Evolutionary conservation across 352 stramenopile species (phyloP).

Genomic region (Albugo candida): DNA sequence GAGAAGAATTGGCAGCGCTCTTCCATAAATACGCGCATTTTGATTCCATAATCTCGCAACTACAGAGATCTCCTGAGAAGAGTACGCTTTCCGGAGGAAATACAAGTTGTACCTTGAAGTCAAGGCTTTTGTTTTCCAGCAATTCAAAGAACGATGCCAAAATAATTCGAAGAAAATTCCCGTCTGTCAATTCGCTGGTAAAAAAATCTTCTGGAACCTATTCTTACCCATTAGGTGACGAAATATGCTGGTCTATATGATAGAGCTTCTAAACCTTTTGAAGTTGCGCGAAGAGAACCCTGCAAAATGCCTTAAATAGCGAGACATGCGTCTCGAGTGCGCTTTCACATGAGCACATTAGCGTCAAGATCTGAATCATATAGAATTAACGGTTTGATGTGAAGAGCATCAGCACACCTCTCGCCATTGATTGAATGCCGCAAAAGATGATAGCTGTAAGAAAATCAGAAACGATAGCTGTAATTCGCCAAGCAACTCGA

Average conservation of each 20-base stretch:
- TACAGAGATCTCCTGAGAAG: neutral
- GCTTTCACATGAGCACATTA: constrained; percentile 41
- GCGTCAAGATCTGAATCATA: constrained; percentile 26
- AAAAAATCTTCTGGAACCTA: constrained; percentile 59
- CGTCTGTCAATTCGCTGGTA: constrained; percentile 27
- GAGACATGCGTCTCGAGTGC: constrained; percentile 16
- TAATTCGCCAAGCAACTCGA: constrained; percentile 80
- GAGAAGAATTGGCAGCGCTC: constrained; percentile 7
- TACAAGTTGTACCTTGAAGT: constrained; percentile 1
- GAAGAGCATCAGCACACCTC: constrained; percentile 17
- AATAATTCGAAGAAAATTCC: constrained; percentile 44
- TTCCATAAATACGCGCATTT: constrained; percentile 4
- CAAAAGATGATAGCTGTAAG: constrained; percentile 83
- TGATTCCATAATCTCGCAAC: neutral
- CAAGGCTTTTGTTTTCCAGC: constrained; percentile 18
- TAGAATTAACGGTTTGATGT: neutral
- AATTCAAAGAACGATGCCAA: constrained; percentile 46
- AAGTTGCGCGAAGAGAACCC: constrained; percentile 30
- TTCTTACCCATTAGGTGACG: constrained; percentile 5
- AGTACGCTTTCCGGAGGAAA: neutral
- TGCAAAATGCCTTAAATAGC: constrained; percentile 40
- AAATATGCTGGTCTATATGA: constrained; percentile 4
- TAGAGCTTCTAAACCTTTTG: constrained; percentile 22
- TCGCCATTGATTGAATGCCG: constrained; percentile 88
- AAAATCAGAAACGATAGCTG: constrained; percentile 89